A percentile compares a stretch with the other conserved stretches of the same genome.
Conservation (phyloP, 768 basidiomycete species). For the Psilocybe tampanensis region DNA sequence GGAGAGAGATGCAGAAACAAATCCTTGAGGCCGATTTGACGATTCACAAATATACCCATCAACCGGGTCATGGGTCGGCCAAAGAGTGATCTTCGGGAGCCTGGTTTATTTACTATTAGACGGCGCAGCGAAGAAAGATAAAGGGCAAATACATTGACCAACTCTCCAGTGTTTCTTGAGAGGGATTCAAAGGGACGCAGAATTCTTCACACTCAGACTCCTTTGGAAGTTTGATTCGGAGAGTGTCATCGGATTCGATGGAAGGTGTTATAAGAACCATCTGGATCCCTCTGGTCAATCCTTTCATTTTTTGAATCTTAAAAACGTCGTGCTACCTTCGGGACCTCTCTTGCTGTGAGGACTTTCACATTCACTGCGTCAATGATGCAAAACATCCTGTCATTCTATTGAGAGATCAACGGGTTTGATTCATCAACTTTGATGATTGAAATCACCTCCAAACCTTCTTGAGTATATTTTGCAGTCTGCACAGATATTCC, state of each 20-base stretch:
- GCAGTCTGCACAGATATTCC: conserved; percentile 62
- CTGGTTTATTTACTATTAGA: conserved; percentile 33
- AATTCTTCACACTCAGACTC: conserved; percentile 61
- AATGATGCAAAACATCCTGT: conserved; percentile 72
- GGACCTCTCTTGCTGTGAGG: conserved; percentile 67
- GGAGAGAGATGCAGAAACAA: conserved; percentile 59
- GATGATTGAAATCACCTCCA: conserved; percentile 50
- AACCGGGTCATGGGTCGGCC: conserved; percentile 40
- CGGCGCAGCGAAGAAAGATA: neutral
- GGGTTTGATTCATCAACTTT: neutral
- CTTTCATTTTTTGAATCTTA: neutral
- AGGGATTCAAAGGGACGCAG: conserved; percentile 59
- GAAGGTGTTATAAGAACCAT: conserved; percentile 68
- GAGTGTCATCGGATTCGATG: conserved; percentile 47
- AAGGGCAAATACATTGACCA: conserved; percentile 58
- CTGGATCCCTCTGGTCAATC: conserved; percentile 33
- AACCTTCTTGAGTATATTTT: conserved; percentile 60
- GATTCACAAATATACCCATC: conserved; percentile 71
- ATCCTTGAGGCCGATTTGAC: conserved; percentile 29
- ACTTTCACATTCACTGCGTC: conserved; percentile 53
- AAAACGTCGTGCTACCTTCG: conserved; percentile 46
- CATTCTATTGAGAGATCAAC: conserved; percentile 45
- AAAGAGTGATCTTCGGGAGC: conserved; percentile 54
- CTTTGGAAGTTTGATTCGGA: conserved; percentile 62
- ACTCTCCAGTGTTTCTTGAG: conserved; percentile 41